A percentile compares a stretch with the other conserved stretches of the same genome.
Conservation (phyloP, 768 basidiomycete species). For the Naematelia encephala region DNA sequence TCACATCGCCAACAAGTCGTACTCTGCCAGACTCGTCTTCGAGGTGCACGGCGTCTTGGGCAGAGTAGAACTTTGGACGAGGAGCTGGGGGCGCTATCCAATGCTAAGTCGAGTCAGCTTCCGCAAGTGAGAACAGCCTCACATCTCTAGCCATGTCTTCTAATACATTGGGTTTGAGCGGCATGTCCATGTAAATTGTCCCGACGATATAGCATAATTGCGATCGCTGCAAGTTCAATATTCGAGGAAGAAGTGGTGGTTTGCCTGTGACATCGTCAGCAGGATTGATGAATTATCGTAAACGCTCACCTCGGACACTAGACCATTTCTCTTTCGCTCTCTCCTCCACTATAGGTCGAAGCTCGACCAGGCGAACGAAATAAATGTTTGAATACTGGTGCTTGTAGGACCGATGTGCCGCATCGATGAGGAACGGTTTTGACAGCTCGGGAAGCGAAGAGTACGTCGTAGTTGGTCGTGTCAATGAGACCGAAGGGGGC, state of each 20-base stretch:
- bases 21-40: conserved; percentile 97
- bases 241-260: conserved; percentile 24
- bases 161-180: conserved; percentile 95
- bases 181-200: conserved; percentile 98
- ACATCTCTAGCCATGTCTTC: conserved; percentile 93
- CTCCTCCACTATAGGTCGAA: conserved; percentile 56
- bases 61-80: conserved; percentile 68
- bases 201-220: conserved; percentile 86
- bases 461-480: conserved; percentile 32
- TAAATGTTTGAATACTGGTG: conserved; percentile 74
- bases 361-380: conserved; percentile 59
- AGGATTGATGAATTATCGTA: background rate
- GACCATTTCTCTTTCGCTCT: conserved; percentile 59
- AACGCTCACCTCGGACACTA: conserved; percentile 50
- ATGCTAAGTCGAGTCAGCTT: conserved; percentile 58
- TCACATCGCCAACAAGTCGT: conserved; percentile 70
- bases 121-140: background rate
- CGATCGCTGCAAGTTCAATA: conserved; percentile 70
- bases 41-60: conserved; percentile 75
- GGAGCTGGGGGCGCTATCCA: conserved; percentile 82
- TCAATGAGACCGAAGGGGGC: background rate
- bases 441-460: conserved; percentile 37
- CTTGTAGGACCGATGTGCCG: conserved; percentile 55
- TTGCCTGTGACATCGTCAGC: conserved; percentile 10
- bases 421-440: conserved; percentile 44